phyloP scores from a whole-genome alignment of 2,329 filamentous ascomycete species.

The Helicocarpus griseus region DNA sequence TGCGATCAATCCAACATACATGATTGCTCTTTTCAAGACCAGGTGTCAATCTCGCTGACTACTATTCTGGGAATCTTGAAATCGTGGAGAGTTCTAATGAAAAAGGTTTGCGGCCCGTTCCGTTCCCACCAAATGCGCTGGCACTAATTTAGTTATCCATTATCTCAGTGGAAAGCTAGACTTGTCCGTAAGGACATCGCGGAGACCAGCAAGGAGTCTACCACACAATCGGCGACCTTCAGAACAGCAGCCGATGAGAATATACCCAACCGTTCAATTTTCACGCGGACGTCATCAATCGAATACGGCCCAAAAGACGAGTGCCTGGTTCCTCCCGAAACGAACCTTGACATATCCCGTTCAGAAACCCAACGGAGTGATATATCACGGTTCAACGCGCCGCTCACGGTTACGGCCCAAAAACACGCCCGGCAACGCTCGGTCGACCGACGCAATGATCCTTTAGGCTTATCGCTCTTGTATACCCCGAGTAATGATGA shows the following conservation, averaged over 20 bases:
- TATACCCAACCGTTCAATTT: neutral
- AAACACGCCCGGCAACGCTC: neutral
- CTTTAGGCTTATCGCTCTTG: constrained; percentile 1
- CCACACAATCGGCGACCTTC: no score
- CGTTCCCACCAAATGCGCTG: no score
- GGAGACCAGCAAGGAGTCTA: no score
- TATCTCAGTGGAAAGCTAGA: neutral
- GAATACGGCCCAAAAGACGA: neutral
- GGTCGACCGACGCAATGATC: neutral
- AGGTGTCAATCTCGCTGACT: no score
- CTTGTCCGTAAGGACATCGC: neutral
- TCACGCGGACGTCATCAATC: neutral
- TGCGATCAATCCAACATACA: no score
- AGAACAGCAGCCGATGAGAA: neutral
- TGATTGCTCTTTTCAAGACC: no score
- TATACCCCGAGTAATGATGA: constrained; percentile 8
- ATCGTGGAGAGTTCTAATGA: no score
- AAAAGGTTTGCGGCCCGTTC: neutral
- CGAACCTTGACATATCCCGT: no score
- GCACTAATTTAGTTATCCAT: no score
- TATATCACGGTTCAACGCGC: neutral
- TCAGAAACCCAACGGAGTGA: neutral
- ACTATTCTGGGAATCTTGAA: no score
- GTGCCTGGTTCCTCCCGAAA: neutral
- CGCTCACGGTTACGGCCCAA: neutral